Base-by-base conservation (phyloP, 768 basidiomycete species). In the Saitozyma podzolica region DNA sequence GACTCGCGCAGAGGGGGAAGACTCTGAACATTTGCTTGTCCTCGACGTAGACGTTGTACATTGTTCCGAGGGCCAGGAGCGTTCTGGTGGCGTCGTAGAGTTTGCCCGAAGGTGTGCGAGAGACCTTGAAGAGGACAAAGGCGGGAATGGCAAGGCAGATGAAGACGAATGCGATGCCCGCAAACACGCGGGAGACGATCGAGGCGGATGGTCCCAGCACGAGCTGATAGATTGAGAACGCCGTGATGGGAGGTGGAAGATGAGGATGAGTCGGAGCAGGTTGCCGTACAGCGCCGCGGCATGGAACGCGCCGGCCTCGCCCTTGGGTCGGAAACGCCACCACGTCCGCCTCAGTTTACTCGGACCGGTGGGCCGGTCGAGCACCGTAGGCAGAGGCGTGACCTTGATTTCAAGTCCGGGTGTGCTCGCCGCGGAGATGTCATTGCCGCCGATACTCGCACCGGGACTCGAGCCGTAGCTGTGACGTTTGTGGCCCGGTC, bases 21-120 rank as follows among this genome's bases (percentile, higher is more conserved):
- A 84, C 85, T 0, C 91, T 88, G 79, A 95, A 99, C 63, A 92
- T 83, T 75, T 94, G 91, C 17, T 90, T 92, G 14, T 91, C 89
- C 70, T 91, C 90, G 16, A 90, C 86, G 78, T 93, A 98, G 69
- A 92, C 89, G 79, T 94, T 96, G 80, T 99, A 99, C 59, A 97
- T 83, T 39, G 93, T 91, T 13, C 96, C 95, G 17, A 93, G 84
- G 3, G 88, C 85, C 17, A 99, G 87, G 16, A 98, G 83, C 0
- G 94, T 96, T 66, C 91, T 85, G 0, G 92, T 94, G 79, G 95
- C 92, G 66, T 95, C 92, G 77, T 98, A 98, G 6, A 98, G 83
- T 74, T 96, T 95, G 76, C 87, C 88, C 29, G 90, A 90, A 14
- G 89, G 86, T 0, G 90, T 92, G 63, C 86, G 82, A 16, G 86